These are phyloP conservation scores for Ilyonectria sp. DNA, from an alignment of 2,329 filamentous ascomycete species.

Conservation along the genomic window DNA sequence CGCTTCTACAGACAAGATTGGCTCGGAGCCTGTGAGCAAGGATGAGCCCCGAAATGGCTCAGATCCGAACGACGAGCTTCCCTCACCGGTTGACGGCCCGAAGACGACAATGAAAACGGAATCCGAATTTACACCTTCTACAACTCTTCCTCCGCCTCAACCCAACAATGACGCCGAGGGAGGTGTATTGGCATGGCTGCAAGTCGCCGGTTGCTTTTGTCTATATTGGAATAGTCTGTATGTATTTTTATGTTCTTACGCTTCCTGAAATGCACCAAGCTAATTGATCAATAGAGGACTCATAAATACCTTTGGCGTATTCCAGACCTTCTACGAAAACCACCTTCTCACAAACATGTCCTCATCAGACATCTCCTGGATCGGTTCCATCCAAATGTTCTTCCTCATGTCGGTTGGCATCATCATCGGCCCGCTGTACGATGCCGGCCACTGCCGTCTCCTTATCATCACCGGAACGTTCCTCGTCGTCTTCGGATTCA, in stretches of 20 bases:
- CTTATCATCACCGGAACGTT: slow-evolving; percentile 54
- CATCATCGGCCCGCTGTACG: slow-evolving; percentile 59
- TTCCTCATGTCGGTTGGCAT: slow-evolving; percentile 59
- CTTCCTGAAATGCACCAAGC: not conserved
- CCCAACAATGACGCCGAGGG: not conserved
- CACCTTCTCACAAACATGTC: slow-evolving; percentile 51
- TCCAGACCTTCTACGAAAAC: slow-evolving; percentile 61
- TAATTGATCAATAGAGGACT: slow-evolving; percentile 43
- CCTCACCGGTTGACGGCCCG: not conserved
- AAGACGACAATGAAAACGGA: not conserved
- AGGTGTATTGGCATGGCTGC: slow-evolving; percentile 19
- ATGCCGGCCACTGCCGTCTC: slow-evolving; percentile 58
- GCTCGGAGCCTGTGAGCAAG: slow-evolving; percentile 5
- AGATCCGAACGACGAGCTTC: not conserved
- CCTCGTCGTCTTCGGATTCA: slow-evolving; percentile 57
- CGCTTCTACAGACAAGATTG: slow-evolving; percentile 11
- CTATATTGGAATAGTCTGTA: slow-evolving; percentile 29
- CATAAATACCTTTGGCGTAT: slow-evolving; percentile 63
- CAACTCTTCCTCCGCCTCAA: not conserved
- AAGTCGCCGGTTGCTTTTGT: slow-evolving; percentile 28
- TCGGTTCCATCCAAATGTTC: slow-evolving; percentile 60
- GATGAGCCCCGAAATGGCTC: not conserved
- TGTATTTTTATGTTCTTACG: not conserved
- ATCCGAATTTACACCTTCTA: not conserved
- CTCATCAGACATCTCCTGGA: slow-evolving; percentile 61